Evolutionary conservation across 257 asterid genomes (phyloP).

Genomic region (Anisodus tanguticus): DNA sequence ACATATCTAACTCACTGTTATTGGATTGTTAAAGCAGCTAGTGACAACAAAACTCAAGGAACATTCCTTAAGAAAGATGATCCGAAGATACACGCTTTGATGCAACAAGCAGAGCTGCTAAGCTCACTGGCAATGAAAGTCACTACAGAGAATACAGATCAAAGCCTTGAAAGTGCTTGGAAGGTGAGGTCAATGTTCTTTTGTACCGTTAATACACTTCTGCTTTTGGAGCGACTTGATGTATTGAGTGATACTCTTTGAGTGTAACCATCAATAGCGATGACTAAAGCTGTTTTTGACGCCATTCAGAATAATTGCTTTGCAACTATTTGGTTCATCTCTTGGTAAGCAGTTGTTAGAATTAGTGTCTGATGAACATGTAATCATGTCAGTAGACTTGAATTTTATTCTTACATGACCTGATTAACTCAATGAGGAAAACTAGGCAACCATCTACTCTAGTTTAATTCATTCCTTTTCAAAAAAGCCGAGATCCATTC

Average conservation of each 20-base stretch:
- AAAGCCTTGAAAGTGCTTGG: constrained; percentile 91
- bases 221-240: not conserved
- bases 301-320: not conserved
- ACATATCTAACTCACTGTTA: constrained; percentile 18
- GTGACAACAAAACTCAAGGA: constrained; percentile 51
- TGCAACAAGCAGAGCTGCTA: constrained; percentile 96
- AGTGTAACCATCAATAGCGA: no score
- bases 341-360: not conserved
- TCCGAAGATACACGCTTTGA: constrained; percentile 77
- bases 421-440: not conserved
- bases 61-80: constrained; percentile 85
- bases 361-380: not conserved
- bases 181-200: constrained; percentile 49
- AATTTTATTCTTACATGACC: not conserved
- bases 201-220: not conserved
- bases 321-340: not conserved
- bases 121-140: constrained; percentile 90
- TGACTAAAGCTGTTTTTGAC: no score
- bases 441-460: not conserved
- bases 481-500: not conserved
- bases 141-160: constrained; percentile 72
- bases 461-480: not conserved
- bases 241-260: not conserved
- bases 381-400: not conserved
- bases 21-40: constrained; percentile 50